Percentiles rank a stretch among this genome's conserved stretches.
These are phyloP conservation scores for Floccularia luteovirens DNA, from an alignment of 768 basidiomycete species.

Conservation along the genomic window DNA sequence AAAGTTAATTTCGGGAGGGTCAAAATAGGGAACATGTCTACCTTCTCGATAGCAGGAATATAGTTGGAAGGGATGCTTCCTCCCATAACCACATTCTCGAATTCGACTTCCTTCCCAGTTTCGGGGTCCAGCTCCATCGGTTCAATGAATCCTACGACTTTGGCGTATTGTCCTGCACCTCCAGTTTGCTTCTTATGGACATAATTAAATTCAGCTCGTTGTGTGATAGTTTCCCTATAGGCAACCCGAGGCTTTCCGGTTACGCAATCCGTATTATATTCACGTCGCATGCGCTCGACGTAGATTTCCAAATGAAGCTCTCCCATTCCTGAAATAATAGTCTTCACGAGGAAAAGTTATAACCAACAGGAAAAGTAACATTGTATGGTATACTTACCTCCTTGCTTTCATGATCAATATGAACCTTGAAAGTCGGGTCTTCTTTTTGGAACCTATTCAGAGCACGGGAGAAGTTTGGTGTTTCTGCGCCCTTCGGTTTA, in stretches of 20 bases:
- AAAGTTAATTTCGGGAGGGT: too few species aligned
- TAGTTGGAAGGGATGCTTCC: slow-evolving; percentile 87
- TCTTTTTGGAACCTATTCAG: slow-evolving; percentile 98
- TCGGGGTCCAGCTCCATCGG: slow-evolving; percentile 72
- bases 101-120: slow-evolving; percentile 76
- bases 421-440: slow-evolving; percentile 97
- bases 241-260: slow-evolving; percentile 97
- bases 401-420: slow-evolving; percentile 89
- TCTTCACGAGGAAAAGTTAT: slow-evolving; percentile 33
- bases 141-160: slow-evolving; percentile 86
- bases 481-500: slow-evolving; percentile 86
- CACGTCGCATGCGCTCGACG: slow-evolving; percentile 97
- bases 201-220: slow-evolving; percentile 76
- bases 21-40: slow-evolving; percentile 25
- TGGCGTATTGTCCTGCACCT: slow-evolving; percentile 94
- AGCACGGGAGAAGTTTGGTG: slow-evolving; percentile 94
- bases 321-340: slow-evolving; percentile 99
- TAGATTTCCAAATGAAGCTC: slow-evolving; percentile 98
- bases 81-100: slow-evolving; percentile 86
- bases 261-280: slow-evolving; percentile 89
- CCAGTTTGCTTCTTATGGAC: slow-evolving; percentile 99
- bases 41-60: slow-evolving; percentile 94
- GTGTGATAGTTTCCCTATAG: slow-evolving; percentile 90
- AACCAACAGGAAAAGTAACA: not conserved
- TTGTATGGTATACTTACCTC: slow-evolving; percentile 48